Base-by-base conservation (phyloP, 805 yeast genomes). In the Maudiozyma serrabonitensis region DNA sequence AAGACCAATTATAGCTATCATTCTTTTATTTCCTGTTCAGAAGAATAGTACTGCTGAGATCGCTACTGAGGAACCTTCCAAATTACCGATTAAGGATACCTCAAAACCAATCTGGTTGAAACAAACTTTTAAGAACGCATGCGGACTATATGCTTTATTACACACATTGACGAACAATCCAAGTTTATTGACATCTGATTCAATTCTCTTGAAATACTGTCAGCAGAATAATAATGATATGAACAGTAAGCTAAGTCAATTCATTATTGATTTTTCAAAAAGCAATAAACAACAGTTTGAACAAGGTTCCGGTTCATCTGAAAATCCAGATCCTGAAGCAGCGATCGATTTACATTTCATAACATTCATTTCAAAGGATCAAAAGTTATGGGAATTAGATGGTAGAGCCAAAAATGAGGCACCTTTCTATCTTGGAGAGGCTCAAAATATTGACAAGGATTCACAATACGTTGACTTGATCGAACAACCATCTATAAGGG, bases 141-240 rank as follows among this genome's bases (percentile, higher is more conserved):
- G 99, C 69, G 99, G 99, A 5, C 75, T 95, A 32, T 87, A 85
- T 66, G 98, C 96, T 0, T 64, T 93, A 43, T 69, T 91, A 21
- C 97, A 91, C 58, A 72, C 81, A 0, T 56, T 77, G 8, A 64
- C 75, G 6, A 73, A 73, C 41, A 64, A 65, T 46, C 55, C 60
- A 6, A 49, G 60, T 4, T 48, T 71, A 15, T 46, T 64, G 26
- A 47, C 49, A 3, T 35, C 52, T 7, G 60, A 54, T 31, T 60
- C 66, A 2, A 49, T 44, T n/a, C 47, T 63, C 21, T 46, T 4
- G 34, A 55, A 50, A 45, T 69, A 51, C 46, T 28, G 58, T 31
- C 15, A 43, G 3, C 35, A 46, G 9, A 56, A 82, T 75, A 58
- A 52, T 21, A 71, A 75, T 26, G 79, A 76, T 52, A 71, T 40